phyloP scores from a whole-genome alignment of 2,329 filamentous ascomycete species.

The Sclerotinia glacialis region DNA sequence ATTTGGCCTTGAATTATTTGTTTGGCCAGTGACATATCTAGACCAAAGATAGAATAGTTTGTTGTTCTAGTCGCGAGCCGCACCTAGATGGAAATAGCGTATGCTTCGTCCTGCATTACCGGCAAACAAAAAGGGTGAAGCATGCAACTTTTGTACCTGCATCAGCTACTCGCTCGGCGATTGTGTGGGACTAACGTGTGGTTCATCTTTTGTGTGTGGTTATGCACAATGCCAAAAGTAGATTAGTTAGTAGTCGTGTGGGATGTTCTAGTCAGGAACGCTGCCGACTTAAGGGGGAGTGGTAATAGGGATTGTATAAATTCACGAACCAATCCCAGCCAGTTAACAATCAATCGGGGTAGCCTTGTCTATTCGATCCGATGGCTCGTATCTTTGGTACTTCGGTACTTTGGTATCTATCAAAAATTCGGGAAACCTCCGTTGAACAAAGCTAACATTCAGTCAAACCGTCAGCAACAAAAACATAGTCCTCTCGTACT shows the following conservation, averaged over 20 bases:
- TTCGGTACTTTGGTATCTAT: not conserved
- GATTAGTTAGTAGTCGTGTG: not conserved
- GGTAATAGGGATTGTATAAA: not conserved
- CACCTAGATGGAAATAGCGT: conserved; percentile 1
- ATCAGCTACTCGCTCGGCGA: conserved; percentile 12
- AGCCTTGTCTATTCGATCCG: conserved; percentile 7
- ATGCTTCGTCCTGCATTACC: conserved; percentile 12
- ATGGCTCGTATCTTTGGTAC: conserved; percentile 15
- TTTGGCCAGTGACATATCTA: conserved; percentile 12
- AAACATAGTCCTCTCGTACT: not conserved
- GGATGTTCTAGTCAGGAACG: conserved; percentile 18
- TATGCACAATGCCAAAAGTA: conserved; percentile 6
- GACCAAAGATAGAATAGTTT: not conserved
- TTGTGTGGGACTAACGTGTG: conserved; percentile 14
- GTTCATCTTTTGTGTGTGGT: conserved; percentile 15
- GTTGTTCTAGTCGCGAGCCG: conserved; percentile 15
- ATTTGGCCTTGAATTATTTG: not conserved
- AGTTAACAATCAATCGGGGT: not conserved
- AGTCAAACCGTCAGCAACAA: not conserved
- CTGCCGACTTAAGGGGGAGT: conserved; percentile 4
- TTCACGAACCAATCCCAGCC: not conserved
- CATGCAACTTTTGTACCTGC: conserved; percentile 16
- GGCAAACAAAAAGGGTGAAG: conserved; percentile 20
- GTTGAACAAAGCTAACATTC: not conserved
- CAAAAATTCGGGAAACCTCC: not conserved